A percentile compares a stretch with the other conserved stretches of the same genome.
Evolutionary conservation across 2,329 filamentous ascomycete genomes (phyloP).

Genomic region (Cryphonectria radicalis): DNA sequence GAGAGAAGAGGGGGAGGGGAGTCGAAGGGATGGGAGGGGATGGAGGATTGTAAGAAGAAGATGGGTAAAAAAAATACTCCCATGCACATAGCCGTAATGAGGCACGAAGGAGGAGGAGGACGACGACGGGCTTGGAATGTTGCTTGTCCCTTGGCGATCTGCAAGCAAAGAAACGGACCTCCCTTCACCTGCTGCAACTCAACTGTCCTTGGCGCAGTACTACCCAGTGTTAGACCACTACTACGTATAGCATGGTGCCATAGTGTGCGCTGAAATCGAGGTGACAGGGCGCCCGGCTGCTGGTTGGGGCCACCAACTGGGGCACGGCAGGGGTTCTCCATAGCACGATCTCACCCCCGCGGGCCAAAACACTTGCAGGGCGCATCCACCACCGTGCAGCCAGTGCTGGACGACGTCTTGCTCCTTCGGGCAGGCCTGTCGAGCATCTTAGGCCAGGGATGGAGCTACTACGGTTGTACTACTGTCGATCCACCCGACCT

Average conservation of each 20-base stretch:
- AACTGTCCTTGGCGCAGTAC: background rate
- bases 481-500: background rate
- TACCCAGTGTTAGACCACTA: background rate
- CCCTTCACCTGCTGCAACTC: too few species aligned
- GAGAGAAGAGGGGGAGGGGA: background rate
- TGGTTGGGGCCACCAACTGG: background rate
- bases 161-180: background rate
- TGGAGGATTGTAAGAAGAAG: background rate
- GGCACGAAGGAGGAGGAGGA: background rate
- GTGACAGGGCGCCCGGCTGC: slow-evolving; percentile 10
- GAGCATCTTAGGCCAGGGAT: background rate
- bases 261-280: slow-evolving; percentile 9
- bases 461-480: slow-evolving; percentile 1
- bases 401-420: slow-evolving; percentile 2
- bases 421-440: slow-evolving; percentile 8
- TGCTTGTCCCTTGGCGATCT: background rate
- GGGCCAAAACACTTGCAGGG: slow-evolving; percentile 8
- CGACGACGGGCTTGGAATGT: slow-evolving; percentile 5
- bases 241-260: background rate
- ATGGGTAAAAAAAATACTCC: background rate
- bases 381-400: background rate
- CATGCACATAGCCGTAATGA: background rate
- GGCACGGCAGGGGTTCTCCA: slow-evolving; percentile 9
- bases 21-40: background rate
- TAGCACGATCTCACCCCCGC: slow-evolving; percentile 17